Evolutionary conservation across 331 rosid genomes (phyloP), one percentile per base, ranked within the genome.

Genomic region (Stylosanthes scabra): DNA sequence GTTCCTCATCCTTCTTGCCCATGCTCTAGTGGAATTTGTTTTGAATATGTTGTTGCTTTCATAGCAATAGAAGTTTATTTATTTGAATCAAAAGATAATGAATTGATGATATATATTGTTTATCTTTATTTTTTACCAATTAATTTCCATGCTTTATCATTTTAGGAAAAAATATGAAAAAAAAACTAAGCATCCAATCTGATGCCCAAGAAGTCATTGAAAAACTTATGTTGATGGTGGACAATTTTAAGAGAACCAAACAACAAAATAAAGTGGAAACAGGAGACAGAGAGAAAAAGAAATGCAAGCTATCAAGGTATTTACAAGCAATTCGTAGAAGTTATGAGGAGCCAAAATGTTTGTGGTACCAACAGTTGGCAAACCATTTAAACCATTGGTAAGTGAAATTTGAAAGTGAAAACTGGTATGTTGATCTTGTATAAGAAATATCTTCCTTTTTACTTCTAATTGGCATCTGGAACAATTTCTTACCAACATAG

Each of bases 301-400:
- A n/a, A 90, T 74, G 86, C 70, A 28, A 95, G 99, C 78, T 95
- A 95, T 81, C 99, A 88, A 81, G 95, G 92, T 62, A 91, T 95
- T 74, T 95, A 95, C 80, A 95, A 91, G 83, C 99, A 95, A 66
- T 91, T 95, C 31, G 97, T 95, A 45, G 99, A 95, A 83, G 51
- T 80, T 64, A 59, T 95, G 93, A 84, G 88, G 84, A 88, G 91
- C 78, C 83, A 87, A 86, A 71, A 54, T 8, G 96, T 95, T 72
- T 37, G 86, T 78, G 27, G 83, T 95, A 29, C 83, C 97, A 60
- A 88, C 96, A 5, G 83, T 88, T 37, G 97, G 97, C 59, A 83
- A n/a, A n/a, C 97, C 91, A 54, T 95, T 95, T 73, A 93, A 95
- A 83, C 99, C 97, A 20, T 68, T 81, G 49, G 99, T 95, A 83